Percentiles rank a stretch among this genome's conserved stretches.
Conservation (phyloP, 2,329 filamentous ascomycete genomes). For the Paramyrothecium sp. region DNA sequence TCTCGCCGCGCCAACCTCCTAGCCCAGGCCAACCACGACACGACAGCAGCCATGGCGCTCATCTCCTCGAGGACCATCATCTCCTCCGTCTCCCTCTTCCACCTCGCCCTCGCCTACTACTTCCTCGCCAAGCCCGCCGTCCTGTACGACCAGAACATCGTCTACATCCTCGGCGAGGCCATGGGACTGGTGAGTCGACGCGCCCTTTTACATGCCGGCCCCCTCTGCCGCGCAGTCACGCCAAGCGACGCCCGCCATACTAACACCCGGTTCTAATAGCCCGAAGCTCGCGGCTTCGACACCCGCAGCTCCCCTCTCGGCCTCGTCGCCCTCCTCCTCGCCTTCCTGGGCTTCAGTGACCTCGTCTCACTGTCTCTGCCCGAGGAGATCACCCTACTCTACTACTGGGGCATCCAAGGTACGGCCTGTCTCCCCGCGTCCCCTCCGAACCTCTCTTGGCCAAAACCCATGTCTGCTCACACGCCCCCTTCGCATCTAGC, state of each 20-base stretch:
- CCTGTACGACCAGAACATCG: slow-evolving; percentile 76
- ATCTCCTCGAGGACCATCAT: slow-evolving; percentile 80
- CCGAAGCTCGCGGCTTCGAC: slow-evolving; percentile 66
- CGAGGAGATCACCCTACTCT: slow-evolving; percentile 62
- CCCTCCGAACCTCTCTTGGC: slow-evolving; percentile 38
- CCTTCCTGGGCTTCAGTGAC: slow-evolving; percentile 60
- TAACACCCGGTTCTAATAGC: slow-evolving; percentile 38
- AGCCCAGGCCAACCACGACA: too few species aligned
- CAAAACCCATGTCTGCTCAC: too few species aligned
- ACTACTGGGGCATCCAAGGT: slow-evolving; percentile 68
- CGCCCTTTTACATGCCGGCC: background rate
- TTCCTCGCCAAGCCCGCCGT: slow-evolving; percentile 72
- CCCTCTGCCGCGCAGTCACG: too few species aligned
- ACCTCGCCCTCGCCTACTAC: slow-evolving; percentile 80
- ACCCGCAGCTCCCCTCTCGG: slow-evolving; percentile 68
- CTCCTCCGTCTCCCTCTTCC: slow-evolving; percentile 77
- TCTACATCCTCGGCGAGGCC: slow-evolving; percentile 78
- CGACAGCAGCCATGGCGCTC: slow-evolving; percentile 65
- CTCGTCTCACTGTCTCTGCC: slow-evolving; percentile 65
- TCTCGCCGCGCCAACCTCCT: background rate
- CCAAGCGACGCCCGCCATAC: too few species aligned
- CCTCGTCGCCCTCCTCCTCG: slow-evolving; percentile 68
- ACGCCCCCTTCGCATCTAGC: too few species aligned
- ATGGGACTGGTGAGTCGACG: slow-evolving; percentile 68
- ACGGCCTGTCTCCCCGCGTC: too few species aligned